Evolutionary conservation across 2,329 filamentous ascomycete genomes (phyloP), one percentile per base, ranked within the genome.

Genomic region (Stachybotrys chlorohalonatus): DNA sequence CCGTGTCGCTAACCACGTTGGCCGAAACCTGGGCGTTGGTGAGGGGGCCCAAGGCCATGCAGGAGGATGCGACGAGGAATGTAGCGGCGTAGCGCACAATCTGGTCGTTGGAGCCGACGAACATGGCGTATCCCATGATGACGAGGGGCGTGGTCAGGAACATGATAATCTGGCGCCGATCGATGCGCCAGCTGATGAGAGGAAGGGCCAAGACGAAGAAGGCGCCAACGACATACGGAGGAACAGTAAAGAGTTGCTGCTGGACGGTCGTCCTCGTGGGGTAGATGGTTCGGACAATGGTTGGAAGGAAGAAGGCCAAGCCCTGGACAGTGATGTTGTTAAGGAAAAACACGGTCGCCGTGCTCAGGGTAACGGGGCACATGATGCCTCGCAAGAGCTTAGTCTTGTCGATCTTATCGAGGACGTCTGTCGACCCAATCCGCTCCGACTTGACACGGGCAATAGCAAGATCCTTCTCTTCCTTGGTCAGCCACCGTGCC

Each of bases 321-420:
- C 85, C 85, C 62, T 88, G 84, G 2, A 89, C 85, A 0, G 85
- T 89, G 64, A 89, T 80, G 68, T 86, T 87, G 73, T 85, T 75
- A 54, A 86, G 75, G 1, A 85, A 69, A 69, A 86, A 86, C 60
- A 85, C 77, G 59, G 83, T 70, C 0, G 80, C 66, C 0, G 78
- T 84, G 8, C 69, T 69, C 0, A 87, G 60, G 0, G 82, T 83
- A 42, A 85, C 76, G 0, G 86, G 86, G 60, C 76, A 82, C 68
- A 82, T 77, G 60, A 89, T 84, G 13, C 85, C 86, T 7, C 77
- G 75, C 39, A 82, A 60, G 0, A 81, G 73, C 68, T 87, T 89
- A 31, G 71, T 72, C 47, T 61, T 69, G 67, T 86, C 81, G 7
- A 87, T 74, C 54, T 77, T 78, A 66, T 89, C 86, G 5, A 89